Conservation (phyloP, 495 filamentous ascomycete species). For the Penicillium antarcticum region DNA sequence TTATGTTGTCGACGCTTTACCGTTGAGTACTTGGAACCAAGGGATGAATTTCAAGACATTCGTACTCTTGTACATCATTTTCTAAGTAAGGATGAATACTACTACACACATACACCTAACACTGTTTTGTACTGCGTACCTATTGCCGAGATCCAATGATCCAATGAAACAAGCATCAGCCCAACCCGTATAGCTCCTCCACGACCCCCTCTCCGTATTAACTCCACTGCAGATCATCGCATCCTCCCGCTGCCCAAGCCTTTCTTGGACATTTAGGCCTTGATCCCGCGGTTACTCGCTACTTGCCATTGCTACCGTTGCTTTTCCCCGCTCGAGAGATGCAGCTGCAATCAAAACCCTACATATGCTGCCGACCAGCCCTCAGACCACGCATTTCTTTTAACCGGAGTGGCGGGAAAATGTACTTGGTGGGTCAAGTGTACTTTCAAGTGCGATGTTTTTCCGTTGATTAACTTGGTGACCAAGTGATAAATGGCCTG, state of each 20-base stretch:
- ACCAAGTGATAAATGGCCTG: background rate
- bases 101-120: too few species aligned
- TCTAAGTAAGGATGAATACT: too few species aligned
- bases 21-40: too few species aligned
- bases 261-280: constrained; percentile 6
- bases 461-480: too few species aligned
- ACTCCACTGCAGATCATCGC: constrained; percentile 19
- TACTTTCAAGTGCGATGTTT: too few species aligned
- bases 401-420: background rate
- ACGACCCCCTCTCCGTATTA: background rate
- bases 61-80: too few species aligned
- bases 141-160: too few species aligned
- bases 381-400: background rate
- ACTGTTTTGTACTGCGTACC: too few species aligned
- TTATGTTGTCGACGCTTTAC: too few species aligned
- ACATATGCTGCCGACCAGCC: too few species aligned
- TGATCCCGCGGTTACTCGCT: constrained; percentile 2
- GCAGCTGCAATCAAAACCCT: too few species aligned
- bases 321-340: constrained; percentile 14
- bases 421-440: background rate
- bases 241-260: constrained; percentile 3
- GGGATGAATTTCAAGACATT: background rate
- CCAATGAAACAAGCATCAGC: background rate
- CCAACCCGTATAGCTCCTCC: constrained; percentile 7
- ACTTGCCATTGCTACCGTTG: constrained; percentile 24